Conservation (phyloP, 2,329 filamentous ascomycete species). For the Microthyrium microscopicum region DNA sequence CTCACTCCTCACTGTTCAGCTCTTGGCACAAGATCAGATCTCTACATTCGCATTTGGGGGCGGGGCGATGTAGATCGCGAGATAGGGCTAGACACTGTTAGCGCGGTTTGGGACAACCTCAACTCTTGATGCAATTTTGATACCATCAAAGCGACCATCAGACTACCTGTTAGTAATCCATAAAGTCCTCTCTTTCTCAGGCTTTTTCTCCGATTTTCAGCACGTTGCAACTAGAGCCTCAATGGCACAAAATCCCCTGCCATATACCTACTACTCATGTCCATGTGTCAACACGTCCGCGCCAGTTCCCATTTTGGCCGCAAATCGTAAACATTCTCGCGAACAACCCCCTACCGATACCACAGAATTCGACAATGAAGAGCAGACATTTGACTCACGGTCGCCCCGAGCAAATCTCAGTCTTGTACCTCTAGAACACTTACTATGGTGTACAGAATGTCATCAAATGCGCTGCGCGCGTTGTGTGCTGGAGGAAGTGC, state of each 20-base stretch:
- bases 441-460: constrained; percentile 95
- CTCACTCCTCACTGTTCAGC: too few relatives aligned
- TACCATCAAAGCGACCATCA: too few relatives aligned
- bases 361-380: constrained; percentile 47
- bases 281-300: constrained; percentile 33
- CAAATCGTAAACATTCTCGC: constrained; percentile 9
- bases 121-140: too few relatives aligned
- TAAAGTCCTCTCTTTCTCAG: too few relatives aligned
- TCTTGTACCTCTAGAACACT: constrained; percentile 79
- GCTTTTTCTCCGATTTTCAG: too few relatives aligned
- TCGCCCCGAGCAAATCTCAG: constrained; percentile 77
- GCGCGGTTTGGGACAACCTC: too few relatives aligned
- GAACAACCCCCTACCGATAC: constrained; percentile 14
- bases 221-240: constrained; percentile 5
- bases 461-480: constrained; percentile 87
- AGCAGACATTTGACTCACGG: constrained; percentile 71
- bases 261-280: constrained; percentile 49
- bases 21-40: too few relatives aligned
- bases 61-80: too few relatives aligned
- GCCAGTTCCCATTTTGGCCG: constrained; percentile 16
- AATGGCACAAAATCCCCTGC: constrained; percentile 42
- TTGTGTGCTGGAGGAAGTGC: constrained; percentile 84
- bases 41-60: too few relatives aligned
- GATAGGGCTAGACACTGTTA: too few relatives aligned
- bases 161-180: too few relatives aligned